These are phyloP conservation scores for Blyttiomyces sp. DNA, from an alignment of 371 early-diverging fungal species.

Conservation along the genomic window DNA sequence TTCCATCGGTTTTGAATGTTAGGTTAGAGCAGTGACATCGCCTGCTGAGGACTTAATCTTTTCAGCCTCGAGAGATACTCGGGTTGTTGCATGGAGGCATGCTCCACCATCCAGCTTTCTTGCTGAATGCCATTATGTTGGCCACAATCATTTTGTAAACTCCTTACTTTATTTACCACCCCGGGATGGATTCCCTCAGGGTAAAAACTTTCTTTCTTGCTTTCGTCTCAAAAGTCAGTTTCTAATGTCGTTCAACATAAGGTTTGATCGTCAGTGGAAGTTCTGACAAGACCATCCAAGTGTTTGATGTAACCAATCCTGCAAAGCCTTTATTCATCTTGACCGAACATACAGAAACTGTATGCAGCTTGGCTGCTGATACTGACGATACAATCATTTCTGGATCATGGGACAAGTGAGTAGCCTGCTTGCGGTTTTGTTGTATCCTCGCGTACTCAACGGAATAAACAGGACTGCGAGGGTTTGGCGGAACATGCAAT, in stretches of 20 bases:
- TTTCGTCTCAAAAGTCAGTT: neutral
- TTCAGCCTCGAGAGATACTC: slow-evolving; percentile 70
- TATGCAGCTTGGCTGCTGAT: slow-evolving; percentile 68
- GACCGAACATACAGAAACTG: slow-evolving; percentile 83
- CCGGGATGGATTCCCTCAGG: slow-evolving; percentile 53
- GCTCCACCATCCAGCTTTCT: slow-evolving; percentile 32
- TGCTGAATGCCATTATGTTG: slow-evolving; percentile 54
- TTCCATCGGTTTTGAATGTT: no score
- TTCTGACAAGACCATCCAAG: slow-evolving; percentile 77
- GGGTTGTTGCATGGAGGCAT: slow-evolving; percentile 38
- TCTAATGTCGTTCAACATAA: slow-evolving; percentile 16
- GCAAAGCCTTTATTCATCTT: slow-evolving; percentile 62
- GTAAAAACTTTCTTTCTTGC: slow-evolving; percentile 34
- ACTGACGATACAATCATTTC: slow-evolving; percentile 72
- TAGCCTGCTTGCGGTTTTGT: neutral
- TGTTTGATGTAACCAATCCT: slow-evolving; percentile 64
- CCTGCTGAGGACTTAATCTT: slow-evolving; percentile 61
- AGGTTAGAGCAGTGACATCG: no score
- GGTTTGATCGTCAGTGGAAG: slow-evolving; percentile 83
- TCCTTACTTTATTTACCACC: slow-evolving; percentile 66
- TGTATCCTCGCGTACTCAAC: neutral
- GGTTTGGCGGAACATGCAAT: slow-evolving; percentile 82
- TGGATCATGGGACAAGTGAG: slow-evolving; percentile 95
- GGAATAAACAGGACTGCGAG: slow-evolving; percentile 60
- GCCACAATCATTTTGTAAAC: slow-evolving; percentile 82